Evolutionary conservation across 2,329 filamentous ascomycete species (phyloP).

Genomic region (Juglanconis juglandina): DNA sequence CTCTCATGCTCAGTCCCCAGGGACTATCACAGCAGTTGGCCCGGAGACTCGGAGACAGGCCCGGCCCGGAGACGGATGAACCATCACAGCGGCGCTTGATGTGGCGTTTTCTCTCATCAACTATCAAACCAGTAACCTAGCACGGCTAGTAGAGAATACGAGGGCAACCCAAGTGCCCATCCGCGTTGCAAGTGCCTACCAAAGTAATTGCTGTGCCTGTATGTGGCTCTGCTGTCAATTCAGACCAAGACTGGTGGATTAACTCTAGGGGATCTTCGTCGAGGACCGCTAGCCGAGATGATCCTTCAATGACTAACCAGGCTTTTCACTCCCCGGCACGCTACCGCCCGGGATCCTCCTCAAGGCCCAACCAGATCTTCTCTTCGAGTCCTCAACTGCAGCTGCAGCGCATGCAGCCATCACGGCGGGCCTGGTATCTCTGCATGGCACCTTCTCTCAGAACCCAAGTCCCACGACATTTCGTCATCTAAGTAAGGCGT

Average conservation of each 20-base stretch:
- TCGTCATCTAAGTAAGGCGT: slow-evolving; percentile 4
- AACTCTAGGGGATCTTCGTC: slow-evolving; percentile 18
- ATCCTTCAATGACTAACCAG: background rate
- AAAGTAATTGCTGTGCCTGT: too few relatives aligned
- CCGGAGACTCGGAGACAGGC: background rate
- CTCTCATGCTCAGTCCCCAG: background rate
- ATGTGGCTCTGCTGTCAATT: background rate
- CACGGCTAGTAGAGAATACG: too few relatives aligned
- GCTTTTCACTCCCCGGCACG: background rate
- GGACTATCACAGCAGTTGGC: background rate
- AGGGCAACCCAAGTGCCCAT: too few relatives aligned
- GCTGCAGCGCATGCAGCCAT: background rate
- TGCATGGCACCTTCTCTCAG: background rate
- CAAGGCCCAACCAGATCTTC: too few relatives aligned
- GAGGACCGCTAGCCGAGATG: slow-evolving; percentile 17
- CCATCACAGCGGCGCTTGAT: background rate
- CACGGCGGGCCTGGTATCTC: background rate
- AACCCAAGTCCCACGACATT: background rate
- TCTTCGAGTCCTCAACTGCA: background rate
- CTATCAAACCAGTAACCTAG: too few relatives aligned
- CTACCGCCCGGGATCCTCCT: background rate
- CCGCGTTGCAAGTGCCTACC: too few relatives aligned
- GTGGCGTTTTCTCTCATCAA: background rate
- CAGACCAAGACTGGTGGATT: slow-evolving; percentile 15
- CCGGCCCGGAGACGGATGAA: background rate